phyloP scores from a whole-genome alignment of 495 filamentous ascomycete species.

The Xylaria palmicola region DNA sequence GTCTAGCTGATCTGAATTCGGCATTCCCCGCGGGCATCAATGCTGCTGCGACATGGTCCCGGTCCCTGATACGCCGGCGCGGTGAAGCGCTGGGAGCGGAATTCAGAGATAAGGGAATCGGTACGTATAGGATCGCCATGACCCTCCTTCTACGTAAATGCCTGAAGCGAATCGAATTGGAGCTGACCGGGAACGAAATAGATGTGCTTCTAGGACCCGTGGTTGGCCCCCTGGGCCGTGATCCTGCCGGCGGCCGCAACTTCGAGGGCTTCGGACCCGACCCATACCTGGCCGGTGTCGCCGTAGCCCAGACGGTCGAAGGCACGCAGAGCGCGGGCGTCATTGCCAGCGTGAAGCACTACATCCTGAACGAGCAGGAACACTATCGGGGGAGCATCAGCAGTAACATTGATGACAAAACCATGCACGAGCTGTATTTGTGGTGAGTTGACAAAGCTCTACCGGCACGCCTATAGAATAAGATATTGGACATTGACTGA shows the following conservation, averaged over 20 bases:
- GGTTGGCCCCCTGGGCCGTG: conserved; percentile 54
- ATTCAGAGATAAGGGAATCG: conserved; percentile 61
- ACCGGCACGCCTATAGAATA: not conserved
- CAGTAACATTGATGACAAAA: conserved; percentile 62
- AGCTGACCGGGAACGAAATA: too few species aligned
- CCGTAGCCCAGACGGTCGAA: conserved; percentile 52
- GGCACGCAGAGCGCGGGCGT: conserved; percentile 59
- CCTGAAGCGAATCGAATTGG: not conserved
- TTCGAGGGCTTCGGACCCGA: conserved; percentile 70
- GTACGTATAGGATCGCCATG: conserved; percentile 41
- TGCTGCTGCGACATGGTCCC: conserved; percentile 72
- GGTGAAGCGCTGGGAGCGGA: conserved; percentile 60
- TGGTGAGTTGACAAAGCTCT: conserved; percentile 39
- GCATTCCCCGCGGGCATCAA: conserved; percentile 76
- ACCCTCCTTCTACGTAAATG: not conserved
- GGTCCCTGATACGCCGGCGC: conserved; percentile 57
- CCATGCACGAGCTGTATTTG: conserved; percentile 67
- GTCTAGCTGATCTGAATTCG: conserved; percentile 54
- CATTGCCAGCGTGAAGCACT: conserved; percentile 61
- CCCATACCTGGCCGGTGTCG: conserved; percentile 57
- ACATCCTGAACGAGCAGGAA: conserved; percentile 50
- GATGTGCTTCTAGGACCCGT: conserved; percentile 54
- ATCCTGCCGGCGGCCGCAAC: conserved; percentile 60
- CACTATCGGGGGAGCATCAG: conserved; percentile 40
- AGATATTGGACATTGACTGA: not conserved